phyloP scores from a whole-genome alignment of 2,329 filamentous ascomycete species.

The Sphaerostilbella broomeana region DNA sequence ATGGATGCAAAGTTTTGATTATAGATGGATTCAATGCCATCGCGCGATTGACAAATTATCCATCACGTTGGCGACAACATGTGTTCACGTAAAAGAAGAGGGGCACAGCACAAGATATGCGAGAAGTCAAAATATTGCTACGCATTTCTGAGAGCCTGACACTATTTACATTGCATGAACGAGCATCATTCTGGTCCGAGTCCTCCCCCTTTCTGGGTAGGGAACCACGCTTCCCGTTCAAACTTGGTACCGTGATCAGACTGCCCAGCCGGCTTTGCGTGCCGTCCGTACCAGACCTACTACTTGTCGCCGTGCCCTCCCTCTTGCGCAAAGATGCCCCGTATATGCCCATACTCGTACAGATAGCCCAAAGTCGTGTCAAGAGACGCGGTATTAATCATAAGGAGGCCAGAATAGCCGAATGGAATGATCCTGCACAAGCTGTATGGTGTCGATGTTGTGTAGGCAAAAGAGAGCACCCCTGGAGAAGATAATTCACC shows the following conservation, averaged over 20 bases:
- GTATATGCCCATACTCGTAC: conserved; percentile 8
- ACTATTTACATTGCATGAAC: conserved; percentile 11
- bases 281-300: too few relatives aligned
- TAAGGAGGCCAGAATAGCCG: not conserved
- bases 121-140: conserved; percentile 9
- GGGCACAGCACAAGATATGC: too few relatives aligned
- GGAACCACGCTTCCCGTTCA: too few relatives aligned
- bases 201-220: too few relatives aligned
- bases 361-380: not conserved
- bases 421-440: not conserved
- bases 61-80: not conserved
- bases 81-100: not conserved
- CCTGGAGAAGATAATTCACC: not conserved
- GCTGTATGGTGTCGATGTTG: not conserved
- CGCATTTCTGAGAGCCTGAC: conserved; percentile 10
- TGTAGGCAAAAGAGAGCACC: too few relatives aligned
- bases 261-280: too few relatives aligned
- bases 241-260: too few relatives aligned
- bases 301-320: too few relatives aligned
- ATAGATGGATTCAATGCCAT: too few relatives aligned
- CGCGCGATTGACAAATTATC: not conserved
- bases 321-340: too few relatives aligned
- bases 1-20: too few relatives aligned
- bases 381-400: not conserved
- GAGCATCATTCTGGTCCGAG: conserved; percentile 2